Base-by-base conservation (phyloP, 192 early-diverging fungal genomes). In the Thamnidium elegans region DNA sequence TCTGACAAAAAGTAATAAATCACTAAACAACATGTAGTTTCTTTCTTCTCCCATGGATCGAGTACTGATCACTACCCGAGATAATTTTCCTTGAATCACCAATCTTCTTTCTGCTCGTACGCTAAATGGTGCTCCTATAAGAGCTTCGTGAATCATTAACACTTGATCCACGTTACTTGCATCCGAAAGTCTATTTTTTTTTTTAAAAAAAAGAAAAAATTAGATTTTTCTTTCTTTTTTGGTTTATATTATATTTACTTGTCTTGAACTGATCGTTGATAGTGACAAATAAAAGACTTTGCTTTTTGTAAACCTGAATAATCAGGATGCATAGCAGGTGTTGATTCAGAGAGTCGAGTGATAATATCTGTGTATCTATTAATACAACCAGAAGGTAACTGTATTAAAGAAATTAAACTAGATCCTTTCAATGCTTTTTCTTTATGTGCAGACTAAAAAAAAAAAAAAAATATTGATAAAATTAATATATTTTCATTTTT, bases 241-340 rank as follows among this genome's bases (percentile, higher is more conserved):
- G 1, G 26, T 26, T 3, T 26, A 20, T 15, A 19, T n/a, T 52
- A 58, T 30, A 9, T 55, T 61, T 43, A 50, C 50, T 20, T 67
- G 61, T 14, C 54, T 7, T 39, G 11, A 8, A 56, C 32, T 17
- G 31, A 17, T 34, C 7, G 31, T 56, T 56, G n/a, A 56, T 39
- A 56, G 19, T 56, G 55, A 10, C 48, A 19, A 3, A 73, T 67
- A 17, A 36, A 58, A 23, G 48, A 26, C 39, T 63, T 67, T n/a
- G 50, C 53, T 1, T 44, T 36, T 36, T 51, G 36, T 44, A 76
- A 54, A 20, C 69, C 66, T 31, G 52, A 43, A 55, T 65, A 71
- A 48, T 76, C 74, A 7, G 74, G 74, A 55, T 76, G 74, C 62
- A 71, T 61, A n/a, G 66, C 47, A 3, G 54, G 42, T 4, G 74